Conservation (phyloP, 768 basidiomycete genomes). For the Agrocybe chaxingu region DNA sequence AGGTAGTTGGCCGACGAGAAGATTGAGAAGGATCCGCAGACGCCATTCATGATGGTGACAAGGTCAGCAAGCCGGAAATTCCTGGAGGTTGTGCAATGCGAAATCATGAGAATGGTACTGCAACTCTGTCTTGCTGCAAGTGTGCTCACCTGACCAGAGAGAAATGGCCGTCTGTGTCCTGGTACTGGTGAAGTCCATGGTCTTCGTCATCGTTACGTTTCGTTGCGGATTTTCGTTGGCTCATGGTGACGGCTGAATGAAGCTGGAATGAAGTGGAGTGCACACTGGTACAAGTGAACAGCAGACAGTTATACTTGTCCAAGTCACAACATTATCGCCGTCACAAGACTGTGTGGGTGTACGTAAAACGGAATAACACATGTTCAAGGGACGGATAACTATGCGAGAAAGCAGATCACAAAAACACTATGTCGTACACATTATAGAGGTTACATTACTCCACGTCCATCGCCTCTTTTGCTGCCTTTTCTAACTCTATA, state of each 20-base stretch:
- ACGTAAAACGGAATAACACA: neutral
- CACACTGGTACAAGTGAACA: neutral
- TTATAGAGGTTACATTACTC: constrained; percentile 1
- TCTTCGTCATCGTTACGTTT: constrained; percentile 24
- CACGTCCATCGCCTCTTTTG: constrained; percentile 8
- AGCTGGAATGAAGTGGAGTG: constrained; percentile 2
- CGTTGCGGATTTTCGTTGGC: constrained; percentile 42
- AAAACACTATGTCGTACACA: neutral
- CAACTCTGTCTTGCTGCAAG: constrained; percentile 14
- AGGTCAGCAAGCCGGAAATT: constrained; percentile 98
- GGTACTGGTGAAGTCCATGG: constrained; percentile 72
- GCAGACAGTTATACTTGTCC: constrained; percentile 2
- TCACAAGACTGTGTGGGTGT: neutral
- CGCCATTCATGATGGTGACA: constrained; percentile 98
- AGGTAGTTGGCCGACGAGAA: constrained; percentile 93
- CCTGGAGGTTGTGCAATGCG: constrained; percentile 37
- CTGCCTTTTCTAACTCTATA: constrained; percentile 56
- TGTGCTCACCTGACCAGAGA: constrained; percentile 83
- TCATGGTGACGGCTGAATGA: constrained; percentile 32
- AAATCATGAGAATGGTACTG: constrained; percentile 11
- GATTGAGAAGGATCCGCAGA: constrained; percentile 95
- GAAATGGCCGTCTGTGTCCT: constrained; percentile 93
- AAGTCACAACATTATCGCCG: constrained; percentile 2
- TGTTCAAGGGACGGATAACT: neutral
- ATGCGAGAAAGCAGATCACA: neutral